Conservation (phyloP, 306 rosid genomes). For the Acacia crassicarpa region DNA sequence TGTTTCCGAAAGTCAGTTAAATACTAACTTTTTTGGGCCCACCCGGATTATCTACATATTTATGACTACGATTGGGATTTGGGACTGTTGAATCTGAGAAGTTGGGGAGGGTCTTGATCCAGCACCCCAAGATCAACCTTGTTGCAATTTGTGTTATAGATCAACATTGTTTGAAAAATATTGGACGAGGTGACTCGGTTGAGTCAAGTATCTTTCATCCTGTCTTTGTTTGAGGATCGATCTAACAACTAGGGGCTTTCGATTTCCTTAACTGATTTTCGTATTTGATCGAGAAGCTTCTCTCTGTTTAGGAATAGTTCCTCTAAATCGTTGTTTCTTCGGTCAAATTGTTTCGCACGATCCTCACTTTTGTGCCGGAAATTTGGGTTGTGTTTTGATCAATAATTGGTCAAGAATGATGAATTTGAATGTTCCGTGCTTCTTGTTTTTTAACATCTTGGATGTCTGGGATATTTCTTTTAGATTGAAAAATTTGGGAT, state of each 20-base stretch:
- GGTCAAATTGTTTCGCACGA: not conserved
- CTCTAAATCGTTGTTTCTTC: not conserved
- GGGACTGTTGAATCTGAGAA: not conserved
- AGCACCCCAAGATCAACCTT: not conserved
- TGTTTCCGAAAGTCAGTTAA: no score
- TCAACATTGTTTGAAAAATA: not conserved
- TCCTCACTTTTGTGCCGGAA: not conserved
- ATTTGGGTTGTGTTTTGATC: slow-evolving; percentile 5
- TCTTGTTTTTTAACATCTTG: not conserved
- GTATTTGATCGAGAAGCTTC: not conserved
- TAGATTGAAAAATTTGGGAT: not conserved
- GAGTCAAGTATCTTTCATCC: not conserved
- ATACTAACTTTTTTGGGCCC: no score
- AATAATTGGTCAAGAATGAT: not conserved
- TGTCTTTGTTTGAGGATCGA: not conserved
- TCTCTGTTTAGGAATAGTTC: not conserved
- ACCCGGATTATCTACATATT: not conserved
- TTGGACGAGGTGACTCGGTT: not conserved
- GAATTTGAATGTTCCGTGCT: not conserved
- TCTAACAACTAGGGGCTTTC: not conserved
- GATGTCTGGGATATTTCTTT: not conserved
- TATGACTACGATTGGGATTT: not conserved
- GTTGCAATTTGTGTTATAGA: not conserved
- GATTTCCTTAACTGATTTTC: not conserved
- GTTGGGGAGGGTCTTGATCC: not conserved